Conservation (phyloP, 2,329 filamentous ascomycete genomes). For the Chrysoporthe austroafricana region DNA sequence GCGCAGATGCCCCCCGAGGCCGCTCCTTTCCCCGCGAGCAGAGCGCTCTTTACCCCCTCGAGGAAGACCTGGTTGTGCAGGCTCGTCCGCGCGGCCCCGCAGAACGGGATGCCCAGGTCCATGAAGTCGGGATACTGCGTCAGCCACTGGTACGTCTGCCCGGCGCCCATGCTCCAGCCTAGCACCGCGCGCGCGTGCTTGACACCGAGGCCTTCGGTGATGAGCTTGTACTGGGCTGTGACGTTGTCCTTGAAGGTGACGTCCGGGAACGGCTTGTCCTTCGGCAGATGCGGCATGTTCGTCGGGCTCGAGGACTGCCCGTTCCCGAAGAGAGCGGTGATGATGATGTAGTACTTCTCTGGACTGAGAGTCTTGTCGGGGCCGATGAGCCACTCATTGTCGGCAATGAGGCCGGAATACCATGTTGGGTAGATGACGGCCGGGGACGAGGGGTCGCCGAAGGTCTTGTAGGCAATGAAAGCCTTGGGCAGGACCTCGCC, state of each 20-base stretch:
- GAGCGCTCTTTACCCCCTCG: slow-evolving; percentile 54
- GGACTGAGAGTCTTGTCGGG: slow-evolving; percentile 67
- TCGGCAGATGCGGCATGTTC: slow-evolving; percentile 41
- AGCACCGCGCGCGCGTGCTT: slow-evolving; percentile 50
- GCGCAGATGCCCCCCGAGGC: slow-evolving; percentile 30
- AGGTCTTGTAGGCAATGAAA: slow-evolving; percentile 77
- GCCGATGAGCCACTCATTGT: slow-evolving; percentile 77
- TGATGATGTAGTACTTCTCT: slow-evolving; percentile 51
- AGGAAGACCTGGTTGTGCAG: slow-evolving; percentile 59
- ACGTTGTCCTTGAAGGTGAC: slow-evolving; percentile 56
- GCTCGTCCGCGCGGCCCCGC: slow-evolving; percentile 54
- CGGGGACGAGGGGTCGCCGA: slow-evolving; percentile 64
- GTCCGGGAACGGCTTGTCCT: slow-evolving; percentile 46
- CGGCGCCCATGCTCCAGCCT: slow-evolving; percentile 62
- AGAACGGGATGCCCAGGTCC: slow-evolving; percentile 51
- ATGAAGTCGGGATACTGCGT: slow-evolving; percentile 54
- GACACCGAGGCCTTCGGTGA: slow-evolving; percentile 45
- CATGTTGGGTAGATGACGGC: slow-evolving; percentile 78
- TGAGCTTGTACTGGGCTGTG: slow-evolving; percentile 51
- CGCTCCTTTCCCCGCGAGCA: slow-evolving; percentile 42
- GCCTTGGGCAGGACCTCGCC: slow-evolving; percentile 66
- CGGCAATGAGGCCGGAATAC: slow-evolving; percentile 65
- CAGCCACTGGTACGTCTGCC: slow-evolving; percentile 56
- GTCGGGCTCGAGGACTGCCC: slow-evolving; percentile 58
- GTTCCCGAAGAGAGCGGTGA: slow-evolving; percentile 56